A percentile compares a stretch with the other conserved stretches of the same genome.
Evolutionary conservation across 768 basidiomycete genomes (phyloP).

Genomic region (Cystobasidium onofrii): DNA sequence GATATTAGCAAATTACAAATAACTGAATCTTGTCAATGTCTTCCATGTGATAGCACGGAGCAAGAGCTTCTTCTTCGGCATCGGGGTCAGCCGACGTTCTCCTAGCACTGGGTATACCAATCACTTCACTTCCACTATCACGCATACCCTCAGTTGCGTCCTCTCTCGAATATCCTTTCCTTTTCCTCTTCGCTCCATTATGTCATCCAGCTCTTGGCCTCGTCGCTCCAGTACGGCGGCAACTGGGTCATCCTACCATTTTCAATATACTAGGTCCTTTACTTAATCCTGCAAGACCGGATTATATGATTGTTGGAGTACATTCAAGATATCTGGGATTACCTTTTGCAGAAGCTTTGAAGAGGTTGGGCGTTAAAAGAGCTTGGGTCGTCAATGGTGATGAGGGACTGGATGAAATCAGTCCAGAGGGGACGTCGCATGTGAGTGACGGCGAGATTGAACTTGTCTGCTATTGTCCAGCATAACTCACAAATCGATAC

Average conservation of each 20-base stretch:
- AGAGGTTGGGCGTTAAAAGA: slow-evolving; percentile 64
- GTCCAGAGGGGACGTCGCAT: slow-evolving; percentile 80
- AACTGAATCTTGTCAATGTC: no score
- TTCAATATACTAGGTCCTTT: slow-evolving; percentile 93
- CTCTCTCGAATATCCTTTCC: slow-evolving; percentile 58
- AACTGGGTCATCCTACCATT: slow-evolving; percentile 87
- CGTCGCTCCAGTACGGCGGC: slow-evolving; percentile 73
- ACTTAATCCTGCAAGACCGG: slow-evolving; percentile 80
- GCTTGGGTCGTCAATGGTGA: slow-evolving; percentile 89
- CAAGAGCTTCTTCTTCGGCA: slow-evolving; percentile 75
- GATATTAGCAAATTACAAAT: no score
- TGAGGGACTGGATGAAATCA: slow-evolving; percentile 90
- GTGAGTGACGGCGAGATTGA: no score
- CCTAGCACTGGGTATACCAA: slow-evolving; percentile 65
- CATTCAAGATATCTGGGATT: slow-evolving; percentile 69
- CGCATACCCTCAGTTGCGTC: slow-evolving; percentile 50
- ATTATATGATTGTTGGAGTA: slow-evolving; percentile 85
- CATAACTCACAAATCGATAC: no score
- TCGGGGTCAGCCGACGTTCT: slow-evolving; percentile 95
- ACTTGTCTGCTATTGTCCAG: no score
- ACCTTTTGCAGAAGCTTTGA: slow-evolving; percentile 69
- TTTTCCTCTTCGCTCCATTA: slow-evolving; percentile 86
- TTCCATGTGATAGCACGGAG: slow-evolving; percentile 86
- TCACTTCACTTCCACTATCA: slow-evolving; percentile 55
- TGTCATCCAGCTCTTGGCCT: slow-evolving; percentile 80